phyloP scores from a whole-genome alignment of 1,284 basidiomycete species.

The Naganishia albida region DNA sequence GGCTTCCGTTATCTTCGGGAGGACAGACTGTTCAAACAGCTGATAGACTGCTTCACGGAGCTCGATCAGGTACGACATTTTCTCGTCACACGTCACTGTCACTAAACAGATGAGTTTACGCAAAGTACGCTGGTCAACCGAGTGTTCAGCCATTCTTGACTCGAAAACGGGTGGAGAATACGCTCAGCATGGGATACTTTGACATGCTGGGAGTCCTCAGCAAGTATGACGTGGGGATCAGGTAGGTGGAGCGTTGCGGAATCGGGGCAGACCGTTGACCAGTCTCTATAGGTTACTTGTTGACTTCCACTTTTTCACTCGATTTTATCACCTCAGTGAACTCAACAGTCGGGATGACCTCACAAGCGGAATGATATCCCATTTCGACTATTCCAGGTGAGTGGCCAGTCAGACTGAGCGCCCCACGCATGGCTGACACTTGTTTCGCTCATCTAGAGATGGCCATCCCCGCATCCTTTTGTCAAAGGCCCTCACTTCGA shows the following conservation, averaged over 20 bases:
- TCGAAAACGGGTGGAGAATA: conserved; percentile 75
- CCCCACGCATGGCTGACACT: too few relatives aligned
- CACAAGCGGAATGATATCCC: conserved; percentile 85
- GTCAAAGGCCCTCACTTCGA: conserved; percentile 90
- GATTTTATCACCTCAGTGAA: conserved; percentile 91
- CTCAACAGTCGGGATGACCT: conserved; percentile 87
- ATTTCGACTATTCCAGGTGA: conserved; percentile 85
- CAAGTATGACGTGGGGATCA: conserved; percentile 81
- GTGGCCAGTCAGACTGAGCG: conserved; percentile 42
- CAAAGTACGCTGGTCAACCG: conserved; percentile 49
- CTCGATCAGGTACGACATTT: conserved; percentile 74
- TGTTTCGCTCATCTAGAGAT: conserved; percentile 63
- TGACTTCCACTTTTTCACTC: conserved; percentile 88
- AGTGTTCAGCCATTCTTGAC: conserved; percentile 77
- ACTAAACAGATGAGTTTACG: background rate
- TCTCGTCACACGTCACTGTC: background rate
- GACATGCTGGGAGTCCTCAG: conserved; percentile 93
- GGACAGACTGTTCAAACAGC: conserved; percentile 81
- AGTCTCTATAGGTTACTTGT: conserved; percentile 72
- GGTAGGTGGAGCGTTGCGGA: conserved; percentile 60
- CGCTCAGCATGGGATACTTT: conserved; percentile 87
- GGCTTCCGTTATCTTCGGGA: conserved; percentile 82
- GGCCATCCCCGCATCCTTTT: conserved; percentile 88
- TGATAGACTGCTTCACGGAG: conserved; percentile 85
- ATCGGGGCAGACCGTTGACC: background rate